A percentile compares a stretch with the other conserved stretches of the same genome.
Evolutionary conservation across 352 stramenopile species (phyloP).

Genomic region (Pythium dissimile): DNA sequence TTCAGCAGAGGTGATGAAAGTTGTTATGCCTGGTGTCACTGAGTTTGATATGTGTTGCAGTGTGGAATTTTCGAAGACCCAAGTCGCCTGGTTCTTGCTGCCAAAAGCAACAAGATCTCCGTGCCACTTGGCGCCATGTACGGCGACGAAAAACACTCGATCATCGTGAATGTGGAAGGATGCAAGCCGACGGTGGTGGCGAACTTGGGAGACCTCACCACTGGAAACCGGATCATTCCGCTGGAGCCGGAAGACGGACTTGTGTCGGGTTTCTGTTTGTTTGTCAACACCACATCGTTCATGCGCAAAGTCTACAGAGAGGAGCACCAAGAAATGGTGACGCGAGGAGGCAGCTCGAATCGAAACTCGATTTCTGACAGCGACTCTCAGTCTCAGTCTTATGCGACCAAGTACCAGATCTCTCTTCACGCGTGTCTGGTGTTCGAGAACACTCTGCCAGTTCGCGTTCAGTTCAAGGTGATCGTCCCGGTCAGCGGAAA

Average conservation of each 20-base stretch:
- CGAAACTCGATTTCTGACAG: background rate
- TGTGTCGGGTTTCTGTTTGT: constrained; percentile 75
- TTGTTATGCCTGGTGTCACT: background rate
- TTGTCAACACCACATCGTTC: constrained; percentile 76
- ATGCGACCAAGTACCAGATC: constrained; percentile 88
- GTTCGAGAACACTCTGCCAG: constrained; percentile 86
- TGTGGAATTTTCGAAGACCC: constrained; percentile 34
- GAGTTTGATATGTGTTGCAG: constrained; percentile 9
- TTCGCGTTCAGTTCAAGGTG: constrained; percentile 84
- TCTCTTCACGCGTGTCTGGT: constrained; percentile 77
- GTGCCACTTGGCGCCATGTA: constrained; percentile 80
- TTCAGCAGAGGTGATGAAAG: background rate
- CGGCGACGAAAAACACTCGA: constrained; percentile 68
- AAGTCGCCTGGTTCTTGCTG: constrained; percentile 43
- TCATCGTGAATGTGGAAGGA: constrained; percentile 83
- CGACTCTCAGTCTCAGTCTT: constrained; percentile 52
- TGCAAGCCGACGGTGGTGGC: constrained; percentile 83
- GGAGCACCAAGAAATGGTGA: constrained; percentile 76
- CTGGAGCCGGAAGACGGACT: constrained; percentile 60
- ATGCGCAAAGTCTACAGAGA: constrained; percentile 88
- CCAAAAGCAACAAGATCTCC: constrained; percentile 79
- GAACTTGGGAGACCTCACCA: constrained; percentile 55
- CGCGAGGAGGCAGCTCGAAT: constrained; percentile 26
- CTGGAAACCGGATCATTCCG: constrained; percentile 64
- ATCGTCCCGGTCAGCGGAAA: constrained; percentile 22